phyloP scores from a whole-genome alignment of 2,329 filamentous ascomycete species.

The Paraconiothyrium sp. region DNA sequence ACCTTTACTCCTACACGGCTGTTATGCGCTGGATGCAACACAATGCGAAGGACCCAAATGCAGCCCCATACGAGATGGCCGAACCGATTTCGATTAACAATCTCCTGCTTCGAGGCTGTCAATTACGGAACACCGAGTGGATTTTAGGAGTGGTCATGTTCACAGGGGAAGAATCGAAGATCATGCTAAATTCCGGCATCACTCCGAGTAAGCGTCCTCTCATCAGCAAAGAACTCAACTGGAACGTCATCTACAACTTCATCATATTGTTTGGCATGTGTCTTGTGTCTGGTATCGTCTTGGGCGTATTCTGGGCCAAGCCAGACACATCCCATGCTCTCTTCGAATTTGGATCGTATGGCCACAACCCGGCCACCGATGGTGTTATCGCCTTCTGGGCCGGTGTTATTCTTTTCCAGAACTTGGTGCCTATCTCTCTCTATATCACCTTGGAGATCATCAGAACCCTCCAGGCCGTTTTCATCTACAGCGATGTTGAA shows the following conservation, averaged over 20 bases:
- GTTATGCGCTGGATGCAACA: slow-evolving; percentile 86
- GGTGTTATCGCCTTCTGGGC: slow-evolving; percentile 99
- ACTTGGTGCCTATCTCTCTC: slow-evolving; percentile 96
- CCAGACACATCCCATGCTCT: slow-evolving; percentile 77
- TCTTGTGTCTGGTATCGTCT: slow-evolving; percentile 81
- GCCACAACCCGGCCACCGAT: slow-evolving; percentile 74
- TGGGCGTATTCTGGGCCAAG: slow-evolving; percentile 83
- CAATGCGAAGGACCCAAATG: slow-evolving; percentile 69
- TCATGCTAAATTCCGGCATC: slow-evolving; percentile 97
- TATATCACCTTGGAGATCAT: slow-evolving; percentile 98
- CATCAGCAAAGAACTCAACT: slow-evolving; percentile 93
- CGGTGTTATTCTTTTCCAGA: slow-evolving; percentile 93
- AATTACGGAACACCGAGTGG: slow-evolving; percentile 96
- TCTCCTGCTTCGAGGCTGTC: slow-evolving; percentile 89
- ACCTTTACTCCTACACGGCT: slow-evolving; percentile 94
- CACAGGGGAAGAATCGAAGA: slow-evolving; percentile 96
- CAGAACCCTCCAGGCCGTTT: slow-evolving; percentile 89
- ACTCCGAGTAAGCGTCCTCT: slow-evolving; percentile 93
- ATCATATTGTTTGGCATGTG: slow-evolving; percentile 90
- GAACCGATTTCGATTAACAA: slow-evolving; percentile 97
- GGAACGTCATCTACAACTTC: slow-evolving; percentile 98
- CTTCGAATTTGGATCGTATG: slow-evolving; percentile 89
- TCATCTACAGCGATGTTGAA: slow-evolving; percentile 93
- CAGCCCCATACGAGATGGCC: slow-evolving; percentile 77
- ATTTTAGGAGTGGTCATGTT: slow-evolving; percentile 90